Base-by-base conservation (phyloP, 345 rosid genomes). In the Carallia brachiata region DNA sequence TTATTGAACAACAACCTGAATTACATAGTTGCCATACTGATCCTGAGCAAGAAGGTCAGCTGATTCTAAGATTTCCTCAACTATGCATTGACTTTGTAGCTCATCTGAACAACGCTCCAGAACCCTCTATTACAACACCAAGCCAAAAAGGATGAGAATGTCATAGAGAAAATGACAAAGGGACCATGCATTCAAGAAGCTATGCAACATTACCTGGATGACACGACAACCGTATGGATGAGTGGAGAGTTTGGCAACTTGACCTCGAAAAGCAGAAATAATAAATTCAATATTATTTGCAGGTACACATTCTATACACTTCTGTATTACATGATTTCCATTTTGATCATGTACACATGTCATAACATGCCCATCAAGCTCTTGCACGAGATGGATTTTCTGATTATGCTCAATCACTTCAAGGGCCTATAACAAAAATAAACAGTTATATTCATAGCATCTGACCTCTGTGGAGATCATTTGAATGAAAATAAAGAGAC, bases 211-310 rank as follows among this genome's bases (percentile, higher is more conserved):
- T 82, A 92, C 99, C 91, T 96, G 98, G 73, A 96, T 85, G 56
- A 96, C 99, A 74, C 98, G 97, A 69, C 99, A 96, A 52, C 99
- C 99, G 68, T 96, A 96, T 4, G 99, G 98, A 87, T 92, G 98
- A 70, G 91, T 88, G 65, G 99, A 88, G 71, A 96, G 98, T 23
- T 71, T 73, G 52, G 89, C 90, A 58, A 92, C 99, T 73, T 96
- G 96, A 67, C 91, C 91, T 66, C 73, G 84, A 70, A 96, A 96
- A 78, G 99, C 84, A 70, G 88, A 84, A 72, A 90, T 88, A 65
- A 96, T 82, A 61, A 96, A 96, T 57, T 84, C 90, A 78, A 89
- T 92, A 73, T 88, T 89, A 65, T 84, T 77, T 4, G 87, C 74
- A 15, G 99, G 94, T 52, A 96, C 74, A 77, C 91, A 75, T 82